A percentile compares a stretch with the other conserved stretches of the same genome.
These are phyloP conservation scores for Saccharum officinarum DNA, from an alignment of 176 grass and related monocot genomes.

Conservation along the genomic window DNA sequence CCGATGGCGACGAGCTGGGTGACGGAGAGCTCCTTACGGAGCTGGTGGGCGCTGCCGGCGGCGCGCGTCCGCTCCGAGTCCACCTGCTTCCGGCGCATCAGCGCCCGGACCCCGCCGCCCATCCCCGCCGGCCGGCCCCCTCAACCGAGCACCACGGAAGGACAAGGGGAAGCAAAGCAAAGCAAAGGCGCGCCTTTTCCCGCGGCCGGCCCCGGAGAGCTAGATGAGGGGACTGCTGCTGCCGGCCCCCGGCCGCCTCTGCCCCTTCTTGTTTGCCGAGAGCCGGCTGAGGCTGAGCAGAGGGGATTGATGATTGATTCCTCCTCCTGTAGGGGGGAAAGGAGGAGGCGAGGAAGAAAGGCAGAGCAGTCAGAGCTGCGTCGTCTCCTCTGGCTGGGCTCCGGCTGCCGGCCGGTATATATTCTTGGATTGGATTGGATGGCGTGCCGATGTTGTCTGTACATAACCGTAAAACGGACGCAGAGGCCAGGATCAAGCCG, in stretches of 20 bases:
- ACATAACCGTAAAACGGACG: too few species aligned
- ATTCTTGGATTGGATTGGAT: background rate
- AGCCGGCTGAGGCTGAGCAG: background rate
- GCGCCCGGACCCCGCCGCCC: conserved; percentile 37
- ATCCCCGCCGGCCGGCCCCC: background rate
- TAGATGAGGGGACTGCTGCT: background rate
- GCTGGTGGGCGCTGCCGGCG: conserved; percentile 52
- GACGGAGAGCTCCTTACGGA: conserved; percentile 86
- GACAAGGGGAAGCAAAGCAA: background rate
- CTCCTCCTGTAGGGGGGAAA: background rate
- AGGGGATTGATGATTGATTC: background rate
- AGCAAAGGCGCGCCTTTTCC: background rate
- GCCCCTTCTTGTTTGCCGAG: too few species aligned
- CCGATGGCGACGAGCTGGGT: conserved; percentile 80
- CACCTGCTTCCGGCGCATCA: conserved; percentile 93
- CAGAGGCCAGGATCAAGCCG: too few species aligned
- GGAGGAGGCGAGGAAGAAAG: background rate
- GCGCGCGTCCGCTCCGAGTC: conserved; percentile 70
- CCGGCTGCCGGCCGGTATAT: background rate
- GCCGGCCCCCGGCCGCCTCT: background rate
- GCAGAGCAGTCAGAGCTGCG: background rate
- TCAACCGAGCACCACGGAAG: background rate
- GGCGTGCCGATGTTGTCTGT: background rate
- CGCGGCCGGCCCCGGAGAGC: background rate
- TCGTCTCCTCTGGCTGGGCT: too few species aligned